These are phyloP conservation scores for Westerdykella aurantiaca DNA, from an alignment of 2,329 filamentous ascomycete genomes.

Conservation along the genomic window DNA sequence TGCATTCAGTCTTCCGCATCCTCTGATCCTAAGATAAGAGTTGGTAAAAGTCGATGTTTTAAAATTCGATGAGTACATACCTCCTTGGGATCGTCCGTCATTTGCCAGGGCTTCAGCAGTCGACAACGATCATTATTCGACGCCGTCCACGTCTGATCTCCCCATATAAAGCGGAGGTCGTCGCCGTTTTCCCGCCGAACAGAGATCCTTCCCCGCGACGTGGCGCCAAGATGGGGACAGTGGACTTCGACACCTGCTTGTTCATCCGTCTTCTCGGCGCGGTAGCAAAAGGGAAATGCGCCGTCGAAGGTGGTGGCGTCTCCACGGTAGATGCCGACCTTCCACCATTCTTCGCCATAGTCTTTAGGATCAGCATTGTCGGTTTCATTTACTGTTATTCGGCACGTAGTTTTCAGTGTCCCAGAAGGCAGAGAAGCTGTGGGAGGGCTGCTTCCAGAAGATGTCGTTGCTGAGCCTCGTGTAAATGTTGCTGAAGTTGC, in stretches of 20 bases:
- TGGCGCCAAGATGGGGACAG: too few relatives aligned
- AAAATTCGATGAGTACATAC: background rate
- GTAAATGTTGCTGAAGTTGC: background rate
- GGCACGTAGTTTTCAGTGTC: too few relatives aligned
- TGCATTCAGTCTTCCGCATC: background rate
- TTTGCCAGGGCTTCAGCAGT: background rate
- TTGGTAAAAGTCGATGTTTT: background rate
- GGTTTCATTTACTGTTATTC: too few relatives aligned
- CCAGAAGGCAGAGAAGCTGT: too few relatives aligned
- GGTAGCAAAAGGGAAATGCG: too few relatives aligned
- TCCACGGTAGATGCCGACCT: too few relatives aligned
- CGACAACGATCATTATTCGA: background rate
- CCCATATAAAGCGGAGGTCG: background rate
- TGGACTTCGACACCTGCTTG: too few relatives aligned
- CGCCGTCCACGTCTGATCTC: background rate
- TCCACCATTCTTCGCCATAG: too few relatives aligned
- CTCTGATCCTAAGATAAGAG: background rate
- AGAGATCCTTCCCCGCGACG: too few relatives aligned
- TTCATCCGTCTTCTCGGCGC: too few relatives aligned
- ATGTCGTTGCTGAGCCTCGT: background rate
- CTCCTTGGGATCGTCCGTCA: background rate
- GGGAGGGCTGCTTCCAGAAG: background rate
- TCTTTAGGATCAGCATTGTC: too few relatives aligned
- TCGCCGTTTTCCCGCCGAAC: background rate
- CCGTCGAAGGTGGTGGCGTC: too few relatives aligned